Percentiles rank a stretch among this genome's conserved stretches.
Conservation (phyloP, 1,284 basidiomycete genomes). For the Ganoderma meredithae region DNA sequence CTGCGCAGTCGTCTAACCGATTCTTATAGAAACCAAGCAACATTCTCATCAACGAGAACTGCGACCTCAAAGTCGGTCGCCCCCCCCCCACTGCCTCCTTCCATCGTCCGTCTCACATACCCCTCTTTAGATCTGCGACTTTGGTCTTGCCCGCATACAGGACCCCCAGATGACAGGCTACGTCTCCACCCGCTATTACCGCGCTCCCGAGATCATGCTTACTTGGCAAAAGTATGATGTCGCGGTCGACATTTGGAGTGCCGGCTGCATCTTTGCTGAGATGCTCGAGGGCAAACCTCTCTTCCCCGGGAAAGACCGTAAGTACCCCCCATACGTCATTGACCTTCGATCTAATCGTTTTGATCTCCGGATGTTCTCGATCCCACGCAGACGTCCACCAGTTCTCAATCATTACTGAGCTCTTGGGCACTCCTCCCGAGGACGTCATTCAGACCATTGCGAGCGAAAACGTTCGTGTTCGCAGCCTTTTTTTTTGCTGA, state of each 20-base stretch:
- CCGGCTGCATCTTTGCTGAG: constrained; percentile 99
- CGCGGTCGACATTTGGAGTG: constrained; percentile 99
- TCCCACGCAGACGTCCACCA: constrained; percentile 90
- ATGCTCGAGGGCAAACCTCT: constrained; percentile 99
- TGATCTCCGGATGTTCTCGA: constrained; percentile 3
- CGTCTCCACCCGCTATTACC: constrained; percentile 98
- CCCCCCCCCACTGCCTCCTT: background rate
- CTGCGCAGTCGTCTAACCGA: background rate
- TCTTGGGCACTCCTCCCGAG: constrained; percentile 97
- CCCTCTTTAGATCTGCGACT: constrained; percentile 88
- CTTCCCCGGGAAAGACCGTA: constrained; percentile 98
- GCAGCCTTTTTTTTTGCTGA: background rate
- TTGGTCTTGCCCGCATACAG: constrained; percentile 95
- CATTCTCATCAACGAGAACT: constrained; percentile 99
- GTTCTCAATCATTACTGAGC: constrained; percentile 99
- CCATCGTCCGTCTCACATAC: background rate
- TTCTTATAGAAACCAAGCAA: constrained; percentile 93
- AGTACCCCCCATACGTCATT: constrained; percentile 44
- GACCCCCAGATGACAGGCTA: constrained; percentile 99
- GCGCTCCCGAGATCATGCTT: constrained; percentile 99
- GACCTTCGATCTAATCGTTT: constrained; percentile 15
- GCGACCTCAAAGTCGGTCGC: constrained; percentile 85
- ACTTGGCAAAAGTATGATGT: constrained; percentile 99
- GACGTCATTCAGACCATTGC: constrained; percentile 99
- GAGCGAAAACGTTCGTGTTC: constrained; percentile 87